A percentile compares a stretch with the other conserved stretches of the same genome.
These are phyloP conservation scores for Myxozyma udenii DNA, from an alignment of 805 yeast genomes.

Conservation along the genomic window DNA sequence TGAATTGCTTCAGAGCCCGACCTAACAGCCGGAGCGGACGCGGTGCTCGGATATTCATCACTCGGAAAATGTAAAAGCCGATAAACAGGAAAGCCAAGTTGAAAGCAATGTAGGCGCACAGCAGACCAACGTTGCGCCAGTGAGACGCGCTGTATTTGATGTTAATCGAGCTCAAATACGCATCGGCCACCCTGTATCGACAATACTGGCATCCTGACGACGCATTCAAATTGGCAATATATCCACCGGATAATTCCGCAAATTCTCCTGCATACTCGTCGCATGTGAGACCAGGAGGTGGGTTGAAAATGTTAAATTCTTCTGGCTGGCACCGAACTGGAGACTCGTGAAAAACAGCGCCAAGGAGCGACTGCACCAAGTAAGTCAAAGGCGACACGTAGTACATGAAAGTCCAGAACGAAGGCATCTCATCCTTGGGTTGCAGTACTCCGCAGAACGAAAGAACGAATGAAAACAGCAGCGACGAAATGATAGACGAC, in stretches of 20 bases:
- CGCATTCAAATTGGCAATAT: conserved; percentile 6
- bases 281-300: conserved; percentile 56
- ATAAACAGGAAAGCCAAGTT: conserved; percentile 37
- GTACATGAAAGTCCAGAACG: conserved; percentile 84
- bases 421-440: conserved; percentile 57
- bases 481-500: conserved; percentile 60
- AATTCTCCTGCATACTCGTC: conserved; percentile 3
- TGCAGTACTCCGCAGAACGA: conserved; percentile 70
- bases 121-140: conserved; percentile 68
- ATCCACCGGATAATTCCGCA: not conserved
- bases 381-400: conserved; percentile 68
- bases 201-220: conserved; percentile 11
- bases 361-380: conserved; percentile 55
- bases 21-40: not conserved
- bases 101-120: conserved; percentile 55
- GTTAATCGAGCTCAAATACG: conserved; percentile 46
- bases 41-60: not conserved
- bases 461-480: conserved; percentile 54
- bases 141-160: conserved; percentile 45
- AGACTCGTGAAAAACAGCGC: conserved; percentile 48
- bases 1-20: no score
- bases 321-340: conserved; percentile 47
- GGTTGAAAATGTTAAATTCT: conserved; percentile 51
- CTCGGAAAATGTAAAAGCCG: conserved; percentile 9
- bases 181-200: conserved; percentile 9